Evolutionary conservation across 257 asterid species (phyloP), one percentile per base, ranked within the genome.

Genomic region (Thymus mandschuricus): DNA sequence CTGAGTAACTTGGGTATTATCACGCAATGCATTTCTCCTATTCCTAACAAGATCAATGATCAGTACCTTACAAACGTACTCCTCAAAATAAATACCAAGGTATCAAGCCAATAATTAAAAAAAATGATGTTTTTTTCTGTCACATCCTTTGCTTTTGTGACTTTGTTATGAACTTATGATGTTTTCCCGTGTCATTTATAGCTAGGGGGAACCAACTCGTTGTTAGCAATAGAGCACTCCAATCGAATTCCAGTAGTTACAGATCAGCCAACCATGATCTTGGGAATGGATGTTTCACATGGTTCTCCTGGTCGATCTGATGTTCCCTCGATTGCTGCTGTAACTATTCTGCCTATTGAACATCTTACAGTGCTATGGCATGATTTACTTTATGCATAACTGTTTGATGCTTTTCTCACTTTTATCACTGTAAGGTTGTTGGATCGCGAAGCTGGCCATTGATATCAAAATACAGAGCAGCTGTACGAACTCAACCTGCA

Each of bases 221-320:
- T 91, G 84, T 83, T 93, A 80, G 86, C 82, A 45, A 85, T 87
- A 80, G 98, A 93, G 86, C 79, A 78, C 65, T 78, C 87, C 34
- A 77, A 74, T 48, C 46, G 81, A 60, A 75, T 91, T 60, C 89
- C 96, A 7, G 40, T 82, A 66, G 63, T 89, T 79, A 81, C 83
- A 59, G 94, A 93, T 75, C 77, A 78, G 67, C 96, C 98, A 68
- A 93, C 98, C 64, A 86, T 93, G 96, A 89, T 93, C 64, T 59
- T 93, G 85, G 98, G 98, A 69, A 89, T 93, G 92, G 98, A 89
- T 5, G 96, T 93, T 67, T 93, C 97, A 41, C 98, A 91, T 78
- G 98, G 96, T 61, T 87, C 95, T 82, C 93, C 93, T 75, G 91
- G 92, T 43, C 88, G 81, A 81, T 84, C 96, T 41, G 96, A 91